Evolutionary conservation across 2,329 filamentous ascomycete species (phyloP).

Genomic region (Dryadomyces quercivorus): DNA sequence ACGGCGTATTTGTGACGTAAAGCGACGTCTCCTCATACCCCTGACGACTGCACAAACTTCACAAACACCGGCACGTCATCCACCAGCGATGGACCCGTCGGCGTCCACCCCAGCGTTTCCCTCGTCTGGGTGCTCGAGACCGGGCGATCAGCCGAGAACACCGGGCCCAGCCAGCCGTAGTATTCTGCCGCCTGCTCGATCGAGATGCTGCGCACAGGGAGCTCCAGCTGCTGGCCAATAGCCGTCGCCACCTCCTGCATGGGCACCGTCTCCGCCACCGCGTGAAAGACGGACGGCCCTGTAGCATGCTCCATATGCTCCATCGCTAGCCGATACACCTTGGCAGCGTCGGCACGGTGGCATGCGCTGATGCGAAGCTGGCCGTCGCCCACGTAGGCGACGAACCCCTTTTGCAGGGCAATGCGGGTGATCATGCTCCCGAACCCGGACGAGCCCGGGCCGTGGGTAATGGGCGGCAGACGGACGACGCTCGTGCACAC

Average conservation of each 20-base stretch:
- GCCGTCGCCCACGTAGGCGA: constrained; percentile 24
- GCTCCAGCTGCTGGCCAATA: constrained; percentile 21
- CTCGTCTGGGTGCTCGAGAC: constrained; percentile 23
- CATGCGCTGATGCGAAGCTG: constrained; percentile 23
- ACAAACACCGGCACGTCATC: constrained; percentile 5
- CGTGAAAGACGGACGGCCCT: constrained; percentile 22
- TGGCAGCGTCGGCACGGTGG: constrained; percentile 25
- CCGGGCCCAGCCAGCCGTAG: constrained; percentile 14
- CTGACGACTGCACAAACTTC: not conserved
- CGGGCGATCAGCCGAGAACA: constrained; percentile 17
- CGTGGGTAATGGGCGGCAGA: constrained; percentile 26
- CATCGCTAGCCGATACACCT: constrained; percentile 21
- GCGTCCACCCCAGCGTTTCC: constrained; percentile 23
- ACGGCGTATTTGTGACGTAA: no score
- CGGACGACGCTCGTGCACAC: constrained; percentile 23
- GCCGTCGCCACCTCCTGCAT: constrained; percentile 22
- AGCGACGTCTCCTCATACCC: not conserved
- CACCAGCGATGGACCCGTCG: constrained; percentile 3
- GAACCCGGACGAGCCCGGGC: constrained; percentile 20
- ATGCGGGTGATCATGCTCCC: constrained; percentile 14
- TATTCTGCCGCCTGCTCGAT: constrained; percentile 16
- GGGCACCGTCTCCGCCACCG: constrained; percentile 20
- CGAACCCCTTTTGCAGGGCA: constrained; percentile 18
- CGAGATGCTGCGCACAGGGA: constrained; percentile 19
- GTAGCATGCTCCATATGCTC: constrained; percentile 25